Base-by-base conservation (phyloP, 371 early-diverging fungal genomes). In the Chytridium lagenaria region DNA sequence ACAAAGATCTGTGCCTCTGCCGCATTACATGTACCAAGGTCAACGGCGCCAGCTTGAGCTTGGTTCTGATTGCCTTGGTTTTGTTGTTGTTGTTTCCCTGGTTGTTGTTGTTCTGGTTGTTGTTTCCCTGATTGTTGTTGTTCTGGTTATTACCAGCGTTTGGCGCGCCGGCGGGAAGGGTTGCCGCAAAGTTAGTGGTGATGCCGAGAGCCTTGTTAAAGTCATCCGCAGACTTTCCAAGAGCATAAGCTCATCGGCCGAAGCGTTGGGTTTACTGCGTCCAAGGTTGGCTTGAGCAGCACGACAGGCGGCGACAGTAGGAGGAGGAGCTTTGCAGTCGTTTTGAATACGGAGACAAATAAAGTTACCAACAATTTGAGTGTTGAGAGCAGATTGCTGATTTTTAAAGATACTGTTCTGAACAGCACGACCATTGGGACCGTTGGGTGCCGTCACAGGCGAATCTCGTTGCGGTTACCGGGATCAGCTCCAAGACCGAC, bases 131-230 rank as follows among this genome's bases (percentile, higher is more conserved):
- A 15, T 36, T 36, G 30, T 61, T 30, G 63, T 59, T 70, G 49
- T n/a, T n/a, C n/a, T n/a, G n/a, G 22, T 30, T 30, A 23, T n/a
- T 7, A 3, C 38, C 28, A 22, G 55, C 55, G 23, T 5, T 23
- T 7, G 55, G 16, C 23, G 16, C 55, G 26, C 55, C 55, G 5
- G 55, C 55, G 23, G n/a, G 55, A 23, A 52, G 23, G 55, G 26
- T 12, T 15, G 36, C 61, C 36, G 72, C 75, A 28, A 71, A 66
- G 67, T 55, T 71, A 28, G 66, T 75, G 3, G 23, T 34, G 44
- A 50, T 71, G 34, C 71, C 76, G 26, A 75, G 37, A 33, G 52
- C 71, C 23, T 16, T 33, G 71, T 75, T 75, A 71, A 75, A 75
- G 22, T 50, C 38, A 49, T 70, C 76, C 7, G 76, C 76, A 28